A percentile compares a stretch with the other conserved stretches of the same genome.
phyloP scores from a whole-genome alignment of 2,329 filamentous ascomycete genomes.

The Cytospora mali region DNA sequence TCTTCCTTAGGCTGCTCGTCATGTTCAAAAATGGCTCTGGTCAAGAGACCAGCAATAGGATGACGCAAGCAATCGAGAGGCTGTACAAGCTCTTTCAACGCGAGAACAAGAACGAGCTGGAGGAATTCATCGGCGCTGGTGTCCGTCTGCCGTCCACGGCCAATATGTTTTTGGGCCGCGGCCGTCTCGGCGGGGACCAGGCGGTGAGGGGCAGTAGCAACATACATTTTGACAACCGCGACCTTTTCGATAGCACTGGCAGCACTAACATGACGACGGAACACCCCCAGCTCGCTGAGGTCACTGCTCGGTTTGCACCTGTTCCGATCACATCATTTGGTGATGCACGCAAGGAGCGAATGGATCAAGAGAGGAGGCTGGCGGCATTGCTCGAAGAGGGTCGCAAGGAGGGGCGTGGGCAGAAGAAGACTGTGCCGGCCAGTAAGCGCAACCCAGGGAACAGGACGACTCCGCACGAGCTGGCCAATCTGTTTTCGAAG shows the following conservation, averaged over 20 bases:
- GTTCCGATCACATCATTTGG: background rate
- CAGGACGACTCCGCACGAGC: background rate
- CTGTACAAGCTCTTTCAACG: background rate
- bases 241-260: background rate
- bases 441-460: background rate
- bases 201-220: background rate
- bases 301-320: background rate
- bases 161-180: background rate
- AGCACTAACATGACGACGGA: background rate
- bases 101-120: constrained; percentile 7
- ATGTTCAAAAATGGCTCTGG: constrained; percentile 12
- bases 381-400: constrained; percentile 1
- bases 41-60: background rate
- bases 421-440: background rate
- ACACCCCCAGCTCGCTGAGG: background rate
- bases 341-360: background rate
- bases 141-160: background rate
- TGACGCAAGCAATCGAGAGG: background rate
- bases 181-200: background rate
- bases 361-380: background rate
- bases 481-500: background rate
- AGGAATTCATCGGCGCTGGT: background rate
- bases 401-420: background rate
- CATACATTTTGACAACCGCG: background rate
- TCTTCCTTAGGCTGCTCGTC: constrained; percentile 18